Evolutionary conservation across 2,329 filamentous ascomycete species (phyloP).

Genomic region (Juglanconis oblonga): DNA sequence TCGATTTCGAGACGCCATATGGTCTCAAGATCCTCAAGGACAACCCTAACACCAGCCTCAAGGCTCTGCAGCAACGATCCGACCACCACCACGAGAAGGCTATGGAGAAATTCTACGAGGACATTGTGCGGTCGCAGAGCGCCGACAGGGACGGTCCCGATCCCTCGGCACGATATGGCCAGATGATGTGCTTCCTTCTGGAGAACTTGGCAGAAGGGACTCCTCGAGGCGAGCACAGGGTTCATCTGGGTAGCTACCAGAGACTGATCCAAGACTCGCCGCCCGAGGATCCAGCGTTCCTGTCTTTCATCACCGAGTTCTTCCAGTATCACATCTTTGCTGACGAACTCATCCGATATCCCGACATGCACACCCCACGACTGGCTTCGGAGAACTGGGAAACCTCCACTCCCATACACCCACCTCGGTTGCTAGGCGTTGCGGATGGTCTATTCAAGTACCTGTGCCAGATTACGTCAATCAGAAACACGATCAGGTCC

Average conservation of each 20-base stretch:
- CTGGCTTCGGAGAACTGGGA: conserved; percentile 44
- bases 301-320: conserved; percentile 67
- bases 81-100: conserved; percentile 55
- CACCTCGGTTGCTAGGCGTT: conserved; percentile 69
- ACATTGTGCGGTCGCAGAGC: conserved; percentile 35
- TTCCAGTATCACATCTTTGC: conserved; percentile 78
- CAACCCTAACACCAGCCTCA: conserved; percentile 43
- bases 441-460: conserved; percentile 78
- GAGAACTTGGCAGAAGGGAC: conserved; percentile 57
- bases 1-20: conserved; percentile 58
- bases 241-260: conserved; percentile 75
- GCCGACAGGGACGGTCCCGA: conserved; percentile 41
- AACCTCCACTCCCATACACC: conserved; percentile 39
- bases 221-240: conserved; percentile 67
- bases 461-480: conserved; percentile 73
- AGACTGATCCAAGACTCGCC: conserved; percentile 63
- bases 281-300: conserved; percentile 63
- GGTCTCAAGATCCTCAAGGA: conserved; percentile 50
- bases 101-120: conserved; percentile 48
- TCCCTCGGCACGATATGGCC: conserved; percentile 55
- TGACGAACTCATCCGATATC: conserved; percentile 58
- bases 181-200: conserved; percentile 61
- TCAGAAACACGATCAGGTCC: conserved; percentile 70
- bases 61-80: conserved; percentile 48
- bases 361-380: conserved; percentile 34